Base-by-base conservation (phyloP, 2,329 filamentous ascomycete species). In the Neocucurbitaria cava region DNA sequence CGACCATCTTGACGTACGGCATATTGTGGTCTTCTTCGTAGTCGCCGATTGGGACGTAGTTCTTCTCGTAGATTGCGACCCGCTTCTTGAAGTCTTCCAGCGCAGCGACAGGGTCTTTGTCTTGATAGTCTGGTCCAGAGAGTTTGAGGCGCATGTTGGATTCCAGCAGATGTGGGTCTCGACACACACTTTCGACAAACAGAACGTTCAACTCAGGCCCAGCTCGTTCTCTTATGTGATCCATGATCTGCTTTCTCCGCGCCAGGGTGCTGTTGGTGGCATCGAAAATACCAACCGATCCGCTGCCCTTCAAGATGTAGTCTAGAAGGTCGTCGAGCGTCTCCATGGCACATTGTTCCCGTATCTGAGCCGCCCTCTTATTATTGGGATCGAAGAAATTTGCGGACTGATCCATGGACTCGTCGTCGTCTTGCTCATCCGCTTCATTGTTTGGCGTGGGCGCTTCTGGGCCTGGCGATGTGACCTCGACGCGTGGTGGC, bases 101-200 rank as follows among this genome's bases (percentile, higher is more conserved):
- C 1, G 95, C 93, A 70, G 90, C 87, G 50, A 86, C 79, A 0
- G 95, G 94, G 67, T 99, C 94, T 77, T 96, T 96, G 72, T 92
- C 91, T 69, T 89, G 91, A 79, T 99, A 99, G 76, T 99, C 95
- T 0, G 95, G 95, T 0, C 95, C 95, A 3, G 91, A 96, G 6
- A 98, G 86, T 81, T 98, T 98, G 58, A 98, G 81, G 24, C 94
- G 92, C 92, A 98, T 98, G 71, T 98, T 98, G 17, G 93, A 91
- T 76, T 98, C 93, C 33, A 98, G 82, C 23, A 98, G 81, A 62
- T 86, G 86, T 54, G 90, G 83, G 65, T 98, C 93, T 56, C 92
- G 84, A 76, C 95, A 99, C 47, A 96, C 89, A 68, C 92, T 96
- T 79, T 99, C 95, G 24, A 99, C 89, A 74, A 98, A 99, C 10